phyloP scores from a whole-genome alignment of 1,284 basidiomycete species.

The Wolfiporia cocos region DNA sequence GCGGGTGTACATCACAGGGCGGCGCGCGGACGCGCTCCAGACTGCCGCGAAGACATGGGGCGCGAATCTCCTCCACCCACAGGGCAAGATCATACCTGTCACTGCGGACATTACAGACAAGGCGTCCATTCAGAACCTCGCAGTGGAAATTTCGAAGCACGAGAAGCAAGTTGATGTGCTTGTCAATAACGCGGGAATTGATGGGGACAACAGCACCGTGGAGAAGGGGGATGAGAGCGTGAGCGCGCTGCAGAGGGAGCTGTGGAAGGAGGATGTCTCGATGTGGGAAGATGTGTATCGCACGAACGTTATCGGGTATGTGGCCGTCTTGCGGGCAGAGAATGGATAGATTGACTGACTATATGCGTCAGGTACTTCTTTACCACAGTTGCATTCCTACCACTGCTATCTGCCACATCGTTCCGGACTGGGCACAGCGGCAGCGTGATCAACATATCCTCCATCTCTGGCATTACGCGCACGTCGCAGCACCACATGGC shows the following conservation, averaged over 20 bases:
- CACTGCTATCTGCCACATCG: constrained; percentile 30
- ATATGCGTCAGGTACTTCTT: constrained; percentile 25
- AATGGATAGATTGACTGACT: not conserved
- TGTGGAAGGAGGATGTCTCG: constrained; percentile 27
- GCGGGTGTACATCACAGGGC: constrained; percentile 31
- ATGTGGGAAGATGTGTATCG: constrained; percentile 31
- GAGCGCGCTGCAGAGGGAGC: constrained; percentile 25
- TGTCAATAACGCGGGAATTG: constrained; percentile 33
- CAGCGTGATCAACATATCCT: constrained; percentile 32
- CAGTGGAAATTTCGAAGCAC: constrained; percentile 24
- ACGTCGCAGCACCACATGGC: constrained; percentile 32
- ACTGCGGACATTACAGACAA: constrained; percentile 29
- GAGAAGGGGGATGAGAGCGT: constrained; percentile 29
- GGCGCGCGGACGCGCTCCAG: constrained; percentile 22
- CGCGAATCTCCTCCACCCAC: constrained; percentile 20
- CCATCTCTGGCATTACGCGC: constrained; percentile 32
- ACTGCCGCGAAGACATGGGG: constrained; percentile 22
- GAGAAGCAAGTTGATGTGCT: constrained; percentile 33
- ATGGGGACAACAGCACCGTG: constrained; percentile 19
- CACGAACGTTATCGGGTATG: constrained; percentile 31
- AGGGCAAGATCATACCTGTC: constrained; percentile 29
- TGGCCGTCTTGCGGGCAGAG: not conserved
- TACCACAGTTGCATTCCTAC: constrained; percentile 32
- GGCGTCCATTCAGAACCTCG: constrained; percentile 26
- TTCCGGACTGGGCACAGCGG: constrained; percentile 21